These are phyloP conservation scores for Bodo saltans DNA, from an alignment of 78 protist species.

Conservation along the genomic window DNA sequence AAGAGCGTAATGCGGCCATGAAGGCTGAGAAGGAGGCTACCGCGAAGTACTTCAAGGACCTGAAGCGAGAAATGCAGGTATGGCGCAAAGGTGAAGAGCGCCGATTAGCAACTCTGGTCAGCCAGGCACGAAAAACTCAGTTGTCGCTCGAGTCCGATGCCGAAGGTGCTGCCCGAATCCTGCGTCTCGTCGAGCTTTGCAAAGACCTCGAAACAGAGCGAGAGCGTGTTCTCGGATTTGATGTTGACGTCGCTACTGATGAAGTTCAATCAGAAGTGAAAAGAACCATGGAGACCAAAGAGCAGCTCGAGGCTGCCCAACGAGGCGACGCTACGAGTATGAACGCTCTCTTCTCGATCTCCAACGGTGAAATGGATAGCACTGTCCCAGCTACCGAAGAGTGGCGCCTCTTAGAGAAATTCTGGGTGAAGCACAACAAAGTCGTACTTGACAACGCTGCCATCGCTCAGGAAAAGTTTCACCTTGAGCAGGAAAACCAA, in stretches of 20 bases:
- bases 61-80: constrained; percentile 52
- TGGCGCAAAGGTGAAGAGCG: constrained; percentile 39
- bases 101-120: constrained; percentile 32
- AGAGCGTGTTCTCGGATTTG: constrained; percentile 53
- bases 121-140: not conserved
- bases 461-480: constrained; percentile 32
- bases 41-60: constrained; percentile 43
- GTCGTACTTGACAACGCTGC: constrained; percentile 46
- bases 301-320: not conserved
- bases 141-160: not conserved
- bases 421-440: constrained; percentile 41
- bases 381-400: not conserved
- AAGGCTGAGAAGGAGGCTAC: constrained; percentile 35
- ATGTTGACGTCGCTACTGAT: not conserved
- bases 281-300: not conserved
- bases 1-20: constrained; percentile 48
- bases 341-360: not conserved
- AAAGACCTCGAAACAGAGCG: constrained; percentile 63
- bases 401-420: constrained; percentile 29
- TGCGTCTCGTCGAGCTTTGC: constrained; percentile 55
- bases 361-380: not conserved
- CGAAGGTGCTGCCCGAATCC: constrained; percentile 33
- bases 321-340: not conserved
- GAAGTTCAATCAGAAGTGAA: not conserved
- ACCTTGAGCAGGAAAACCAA: constrained; percentile 34